These are phyloP conservation scores for Brassica juncea DNA, from an alignment of 345 rosid genomes.

Conservation along the genomic window DNA sequence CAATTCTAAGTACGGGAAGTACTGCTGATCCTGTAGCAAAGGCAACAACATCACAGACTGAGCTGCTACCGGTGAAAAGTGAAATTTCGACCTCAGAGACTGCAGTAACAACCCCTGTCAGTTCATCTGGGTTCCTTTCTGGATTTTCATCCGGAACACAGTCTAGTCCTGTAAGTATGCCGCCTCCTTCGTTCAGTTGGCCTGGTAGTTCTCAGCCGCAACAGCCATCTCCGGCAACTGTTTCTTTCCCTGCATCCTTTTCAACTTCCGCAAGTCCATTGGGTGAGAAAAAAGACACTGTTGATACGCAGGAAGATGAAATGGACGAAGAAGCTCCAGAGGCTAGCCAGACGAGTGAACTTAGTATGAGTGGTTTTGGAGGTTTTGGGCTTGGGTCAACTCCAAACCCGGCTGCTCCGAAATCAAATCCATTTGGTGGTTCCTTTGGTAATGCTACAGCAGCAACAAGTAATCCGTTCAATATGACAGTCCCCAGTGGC, in stretches of 20 bases:
- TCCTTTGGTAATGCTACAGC: slow-evolving; percentile 60
- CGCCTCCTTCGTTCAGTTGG: slow-evolving; percentile 44
- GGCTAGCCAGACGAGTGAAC: slow-evolving; percentile 53
- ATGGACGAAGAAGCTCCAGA: slow-evolving; percentile 99
- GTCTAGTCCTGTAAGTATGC: slow-evolving; percentile 37
- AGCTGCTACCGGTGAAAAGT: slow-evolving; percentile 37
- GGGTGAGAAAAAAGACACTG: slow-evolving; percentile 48
- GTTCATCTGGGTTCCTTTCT: slow-evolving; percentile 42
- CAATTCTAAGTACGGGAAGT: slow-evolving; percentile 31
- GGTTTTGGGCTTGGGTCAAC: slow-evolving; percentile 76
- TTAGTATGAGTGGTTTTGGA: slow-evolving; percentile 66
- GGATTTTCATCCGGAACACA: slow-evolving; percentile 47
- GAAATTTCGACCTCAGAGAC: slow-evolving; percentile 49
- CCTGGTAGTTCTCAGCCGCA: slow-evolving; percentile 50
- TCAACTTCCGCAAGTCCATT: slow-evolving; percentile 44
- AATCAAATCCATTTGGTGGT: slow-evolving; percentile 73
- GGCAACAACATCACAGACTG: slow-evolving; percentile 36
- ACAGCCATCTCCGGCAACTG: slow-evolving; percentile 39
- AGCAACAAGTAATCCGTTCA: slow-evolving; percentile 55
- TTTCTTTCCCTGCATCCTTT: slow-evolving; percentile 39
- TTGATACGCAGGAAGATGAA: slow-evolving; percentile 75
- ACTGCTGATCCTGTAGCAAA: slow-evolving; percentile 39
- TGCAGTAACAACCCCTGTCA: slow-evolving; percentile 40
- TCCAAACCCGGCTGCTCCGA: slow-evolving; percentile 50
- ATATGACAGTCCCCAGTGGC: slow-evolving; percentile 66